These are phyloP conservation scores for Teratosphaeria gauchensis DNA, from an alignment of 2,329 filamentous ascomycete genomes.

Conservation along the genomic window DNA sequence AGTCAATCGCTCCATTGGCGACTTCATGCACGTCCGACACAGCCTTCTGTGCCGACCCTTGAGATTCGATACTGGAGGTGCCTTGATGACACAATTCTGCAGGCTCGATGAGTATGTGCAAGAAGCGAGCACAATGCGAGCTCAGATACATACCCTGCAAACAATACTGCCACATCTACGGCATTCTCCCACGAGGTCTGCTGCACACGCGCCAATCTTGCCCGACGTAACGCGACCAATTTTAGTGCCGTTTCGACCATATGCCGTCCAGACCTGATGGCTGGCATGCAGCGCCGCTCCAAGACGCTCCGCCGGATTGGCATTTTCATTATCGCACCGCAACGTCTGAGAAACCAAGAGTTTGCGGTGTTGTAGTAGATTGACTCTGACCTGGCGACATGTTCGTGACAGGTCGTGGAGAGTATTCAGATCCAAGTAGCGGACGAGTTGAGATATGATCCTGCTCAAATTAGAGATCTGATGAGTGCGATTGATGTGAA, in stretches of 20 bases:
- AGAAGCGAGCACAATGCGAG: not conserved
- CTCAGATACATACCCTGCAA: slow-evolving; percentile 56
- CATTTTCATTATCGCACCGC: slow-evolving; percentile 64
- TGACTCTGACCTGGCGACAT: slow-evolving; percentile 68
- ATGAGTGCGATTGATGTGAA: not conserved
- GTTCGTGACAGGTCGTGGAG: slow-evolving; percentile 74
- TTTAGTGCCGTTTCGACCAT: slow-evolving; percentile 19
- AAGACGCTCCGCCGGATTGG: slow-evolving; percentile 45
- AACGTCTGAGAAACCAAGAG: slow-evolving; percentile 66
- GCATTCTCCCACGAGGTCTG: slow-evolving; percentile 79
- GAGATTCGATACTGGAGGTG: slow-evolving; percentile 57
- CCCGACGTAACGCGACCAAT: slow-evolving; percentile 44
- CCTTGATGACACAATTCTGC: slow-evolving; percentile 85
- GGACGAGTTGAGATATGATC: slow-evolving; percentile 65
- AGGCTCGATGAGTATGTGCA: not conserved
- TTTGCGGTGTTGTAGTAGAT: slow-evolving; percentile 67
- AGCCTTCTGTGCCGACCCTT: slow-evolving; percentile 71
- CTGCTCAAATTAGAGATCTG: slow-evolving; percentile 36
- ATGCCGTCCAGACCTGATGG: slow-evolving; percentile 15
- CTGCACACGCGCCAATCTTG: slow-evolving; percentile 69
- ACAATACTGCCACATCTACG: slow-evolving; percentile 66
- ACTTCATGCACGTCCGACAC: slow-evolving; percentile 64
- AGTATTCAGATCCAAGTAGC: slow-evolving; percentile 74
- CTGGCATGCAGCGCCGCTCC: slow-evolving; percentile 27
- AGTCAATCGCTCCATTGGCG: slow-evolving; percentile 51